Evolutionary conservation across 1,284 basidiomycete species (phyloP).

Genomic region (Ustilago cynodontis): DNA sequence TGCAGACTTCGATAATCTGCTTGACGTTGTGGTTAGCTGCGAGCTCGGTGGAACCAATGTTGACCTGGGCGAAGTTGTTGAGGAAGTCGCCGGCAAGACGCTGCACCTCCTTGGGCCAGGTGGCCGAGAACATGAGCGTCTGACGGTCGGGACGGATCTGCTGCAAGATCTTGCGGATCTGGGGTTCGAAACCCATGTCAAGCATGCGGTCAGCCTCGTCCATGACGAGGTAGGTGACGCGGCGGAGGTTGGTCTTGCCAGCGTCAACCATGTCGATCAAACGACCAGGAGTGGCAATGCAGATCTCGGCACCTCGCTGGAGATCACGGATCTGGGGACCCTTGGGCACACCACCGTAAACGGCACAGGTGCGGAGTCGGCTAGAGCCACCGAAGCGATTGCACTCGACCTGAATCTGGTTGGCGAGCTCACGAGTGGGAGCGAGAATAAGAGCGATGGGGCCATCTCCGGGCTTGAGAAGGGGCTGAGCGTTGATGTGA

Average conservation of each 20-base stretch:
- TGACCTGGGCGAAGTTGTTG: constrained; percentile 95
- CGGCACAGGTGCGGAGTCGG: constrained; percentile 95
- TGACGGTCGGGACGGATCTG: constrained; percentile 97
- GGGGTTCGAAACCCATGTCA: constrained; percentile 99
- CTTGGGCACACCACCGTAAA: constrained; percentile 98
- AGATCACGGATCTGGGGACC: constrained; percentile 97
- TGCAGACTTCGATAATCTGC: constrained; percentile 95
- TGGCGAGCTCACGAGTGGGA: constrained; percentile 96
- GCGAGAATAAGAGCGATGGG: constrained; percentile 97
- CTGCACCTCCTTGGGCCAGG: constrained; percentile 99
- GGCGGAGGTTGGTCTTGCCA: constrained; percentile 93
- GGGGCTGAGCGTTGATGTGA: constrained; percentile 99
- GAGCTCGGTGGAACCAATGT: constrained; percentile 98
- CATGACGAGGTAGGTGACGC: constrained; percentile 97
- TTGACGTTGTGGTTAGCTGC: constrained; percentile 97
- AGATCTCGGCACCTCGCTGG: constrained; percentile 94
- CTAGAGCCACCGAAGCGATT: constrained; percentile 98
- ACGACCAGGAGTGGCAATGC: constrained; percentile 80
- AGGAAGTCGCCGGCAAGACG: constrained; percentile 96
- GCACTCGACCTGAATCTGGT: constrained; percentile 98
- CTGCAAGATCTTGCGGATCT: constrained; percentile 96
- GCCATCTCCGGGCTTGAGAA: constrained; percentile 92
- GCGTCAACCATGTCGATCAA: constrained; percentile 93
- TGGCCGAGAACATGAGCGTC: constrained; percentile 86
- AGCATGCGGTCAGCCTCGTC: constrained; percentile 99